Conservation (phyloP, 1,284 basidiomycete species). For the Pyrrhoderma lamaoense region DNA sequence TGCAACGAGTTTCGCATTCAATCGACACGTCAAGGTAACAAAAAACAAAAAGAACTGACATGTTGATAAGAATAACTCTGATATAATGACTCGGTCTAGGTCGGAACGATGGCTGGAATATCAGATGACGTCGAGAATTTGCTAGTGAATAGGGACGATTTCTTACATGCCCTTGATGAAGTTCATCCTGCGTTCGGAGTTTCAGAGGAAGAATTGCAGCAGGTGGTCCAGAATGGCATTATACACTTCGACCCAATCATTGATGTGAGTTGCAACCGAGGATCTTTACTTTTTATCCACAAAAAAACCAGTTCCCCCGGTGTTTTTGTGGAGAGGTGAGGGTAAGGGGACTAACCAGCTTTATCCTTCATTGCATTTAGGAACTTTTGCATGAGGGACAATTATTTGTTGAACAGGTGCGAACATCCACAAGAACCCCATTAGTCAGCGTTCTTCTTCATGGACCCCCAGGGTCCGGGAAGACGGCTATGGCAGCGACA, state of each 20-base stretch:
- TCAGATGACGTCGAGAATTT: constrained; percentile 93
- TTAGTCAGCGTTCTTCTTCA: constrained; percentile 89
- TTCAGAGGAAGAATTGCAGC: constrained; percentile 91
- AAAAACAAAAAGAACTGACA: too few relatives aligned
- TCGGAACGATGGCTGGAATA: constrained; percentile 95
- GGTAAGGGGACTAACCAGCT: too few relatives aligned
- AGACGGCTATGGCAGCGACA: constrained; percentile 92
- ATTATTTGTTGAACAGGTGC: constrained; percentile 93
- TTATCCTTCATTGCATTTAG: too few relatives aligned
- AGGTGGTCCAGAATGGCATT: constrained; percentile 96
- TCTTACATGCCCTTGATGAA: constrained; percentile 88
- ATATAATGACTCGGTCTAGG: constrained; percentile 30
- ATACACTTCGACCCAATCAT: constrained; percentile 79
- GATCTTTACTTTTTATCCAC: too few relatives aligned
- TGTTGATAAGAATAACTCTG: background rate
- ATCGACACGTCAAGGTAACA: constrained; percentile 84
- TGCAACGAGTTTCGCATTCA: constrained; percentile 97
- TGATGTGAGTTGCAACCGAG: constrained; percentile 46
- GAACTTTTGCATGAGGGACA: constrained; percentile 86
- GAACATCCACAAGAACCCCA: constrained; percentile 84
- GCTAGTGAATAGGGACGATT: constrained; percentile 84
- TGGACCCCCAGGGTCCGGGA: constrained; percentile 87
- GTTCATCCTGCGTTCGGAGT: constrained; percentile 98
- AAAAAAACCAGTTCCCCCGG: constrained; percentile 18
- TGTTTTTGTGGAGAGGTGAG: background rate